Evolutionary conservation across 140 eudicot genomes (phyloP).

Genomic region (Senecio squalidus): DNA sequence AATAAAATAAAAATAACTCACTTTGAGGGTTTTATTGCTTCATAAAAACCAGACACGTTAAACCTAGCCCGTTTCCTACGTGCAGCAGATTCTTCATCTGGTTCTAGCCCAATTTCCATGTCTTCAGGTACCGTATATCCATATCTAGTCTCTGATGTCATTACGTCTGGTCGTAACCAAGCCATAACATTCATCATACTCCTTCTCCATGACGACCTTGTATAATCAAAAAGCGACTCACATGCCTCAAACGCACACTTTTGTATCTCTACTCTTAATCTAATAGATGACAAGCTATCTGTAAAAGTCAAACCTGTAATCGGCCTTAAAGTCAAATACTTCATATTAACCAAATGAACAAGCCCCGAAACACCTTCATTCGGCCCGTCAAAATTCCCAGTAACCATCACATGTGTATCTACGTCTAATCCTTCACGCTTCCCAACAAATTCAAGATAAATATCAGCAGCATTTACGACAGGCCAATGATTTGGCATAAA

Average conservation of each 20-base stretch:
- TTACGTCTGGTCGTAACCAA: constrained; percentile 90
- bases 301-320: constrained; percentile 28
- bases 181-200: constrained; percentile 89
- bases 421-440: constrained; percentile 27
- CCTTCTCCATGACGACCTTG: constrained; percentile 68
- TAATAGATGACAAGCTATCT: constrained; percentile 39
- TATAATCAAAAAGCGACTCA: constrained; percentile 58
- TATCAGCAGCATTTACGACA: constrained; percentile 36
- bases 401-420: constrained; percentile 39
- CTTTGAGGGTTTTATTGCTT: constrained; percentile 97
- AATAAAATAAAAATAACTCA: constrained; percentile 40
- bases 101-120: constrained; percentile 33
- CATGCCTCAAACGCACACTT: constrained; percentile 58
- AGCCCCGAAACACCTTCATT: constrained; percentile 86
- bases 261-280: constrained; percentile 70
- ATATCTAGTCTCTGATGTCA: constrained; percentile 79
- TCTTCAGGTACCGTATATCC: constrained; percentile 36
- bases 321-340: constrained; percentile 71
- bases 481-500: constrained; percentile 55
- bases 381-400: constrained; percentile 76
- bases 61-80: constrained; percentile 43
- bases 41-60: constrained; percentile 76
- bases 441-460: constrained; percentile 47
- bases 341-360: constrained; percentile 63
- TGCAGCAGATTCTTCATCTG: constrained; percentile 31